A percentile compares a stretch with the other conserved stretches of the same genome.
phyloP scores from a whole-genome alignment of 2,329 filamentous ascomycete genomes.

The Chaetomium sp. region DNA sequence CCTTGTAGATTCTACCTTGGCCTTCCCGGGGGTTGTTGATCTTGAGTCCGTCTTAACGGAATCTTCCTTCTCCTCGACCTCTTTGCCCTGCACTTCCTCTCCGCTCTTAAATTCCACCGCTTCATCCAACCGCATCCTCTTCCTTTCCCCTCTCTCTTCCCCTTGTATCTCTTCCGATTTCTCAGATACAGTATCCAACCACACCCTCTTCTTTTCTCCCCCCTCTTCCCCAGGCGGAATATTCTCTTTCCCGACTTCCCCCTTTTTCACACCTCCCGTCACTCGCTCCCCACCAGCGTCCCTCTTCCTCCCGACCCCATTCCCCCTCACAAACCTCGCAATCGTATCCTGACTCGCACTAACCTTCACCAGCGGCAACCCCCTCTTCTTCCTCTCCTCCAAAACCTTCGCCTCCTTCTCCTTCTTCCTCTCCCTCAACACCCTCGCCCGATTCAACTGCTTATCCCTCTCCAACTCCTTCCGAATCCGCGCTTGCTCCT shows the following conservation, averaged over 20 bases:
- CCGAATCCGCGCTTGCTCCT: slow-evolving; percentile 49
- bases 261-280: slow-evolving; percentile 4
- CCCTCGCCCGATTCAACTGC: slow-evolving; percentile 41
- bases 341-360: slow-evolving; percentile 54
- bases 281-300: slow-evolving; percentile 7
- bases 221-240: not conserved
- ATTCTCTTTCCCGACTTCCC: not conserved
- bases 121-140: no score
- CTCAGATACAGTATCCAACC: not conserved
- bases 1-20: no score
- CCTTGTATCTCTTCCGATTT: no score
- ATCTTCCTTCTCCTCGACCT: no score
- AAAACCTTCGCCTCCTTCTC: slow-evolving; percentile 45
- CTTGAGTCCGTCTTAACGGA: no score
- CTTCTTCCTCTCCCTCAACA: slow-evolving; percentile 49
- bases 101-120: no score
- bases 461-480: slow-evolving; percentile 47
- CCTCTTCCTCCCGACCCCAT: slow-evolving; percentile 17
- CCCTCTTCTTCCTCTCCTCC: slow-evolving; percentile 45
- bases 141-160: no score
- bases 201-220: not conserved
- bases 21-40: no score
- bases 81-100: no score
- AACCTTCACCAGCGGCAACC: slow-evolving; percentile 48
- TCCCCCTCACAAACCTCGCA: slow-evolving; percentile 41